A percentile compares a stretch with the other conserved stretches of the same genome.
These are phyloP conservation scores for Kodamaea plutei DNA, from an alignment of 1,139 yeast species.

Conservation along the genomic window DNA sequence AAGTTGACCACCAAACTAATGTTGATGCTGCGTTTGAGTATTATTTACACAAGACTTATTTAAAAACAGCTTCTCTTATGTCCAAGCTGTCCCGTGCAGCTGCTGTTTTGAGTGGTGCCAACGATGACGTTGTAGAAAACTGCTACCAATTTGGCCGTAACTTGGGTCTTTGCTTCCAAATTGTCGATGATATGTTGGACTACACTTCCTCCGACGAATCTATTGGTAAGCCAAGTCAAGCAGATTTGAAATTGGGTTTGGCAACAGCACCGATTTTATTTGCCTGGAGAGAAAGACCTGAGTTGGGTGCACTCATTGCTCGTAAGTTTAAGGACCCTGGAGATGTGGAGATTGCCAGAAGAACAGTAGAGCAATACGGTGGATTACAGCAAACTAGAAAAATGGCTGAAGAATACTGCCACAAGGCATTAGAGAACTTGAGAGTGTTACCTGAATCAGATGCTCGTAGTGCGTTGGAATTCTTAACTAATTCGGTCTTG, in stretches of 20 bases:
- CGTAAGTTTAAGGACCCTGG: constrained; percentile 80
- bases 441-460: constrained; percentile 80
- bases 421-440: constrained; percentile 68
- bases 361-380: constrained; percentile 62
- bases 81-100: constrained; percentile 94
- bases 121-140: constrained; percentile 68
- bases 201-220: constrained; percentile 79
- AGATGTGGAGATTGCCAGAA: constrained; percentile 76
- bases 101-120: constrained; percentile 87
- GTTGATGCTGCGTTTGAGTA: constrained; percentile 89
- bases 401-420: constrained; percentile 76
- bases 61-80: constrained; percentile 92
- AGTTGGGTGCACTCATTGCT: constrained; percentile 75
- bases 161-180: constrained; percentile 90
- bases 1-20: constrained; percentile 61
- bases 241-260: constrained; percentile 87
- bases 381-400: constrained; percentile 76
- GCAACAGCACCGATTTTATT: constrained; percentile 96
- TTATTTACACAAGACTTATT: constrained; percentile 88
- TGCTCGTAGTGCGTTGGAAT: constrained; percentile 82
- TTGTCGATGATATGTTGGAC: constrained; percentile 94
- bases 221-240: constrained; percentile 93
- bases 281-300: constrained; percentile 90
- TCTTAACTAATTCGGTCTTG: constrained; percentile 77
- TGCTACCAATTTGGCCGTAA: constrained; percentile 91